phyloP scores from a whole-genome alignment of 108 stramenopile genomes.

The Skeletonema menzelii region DNA sequence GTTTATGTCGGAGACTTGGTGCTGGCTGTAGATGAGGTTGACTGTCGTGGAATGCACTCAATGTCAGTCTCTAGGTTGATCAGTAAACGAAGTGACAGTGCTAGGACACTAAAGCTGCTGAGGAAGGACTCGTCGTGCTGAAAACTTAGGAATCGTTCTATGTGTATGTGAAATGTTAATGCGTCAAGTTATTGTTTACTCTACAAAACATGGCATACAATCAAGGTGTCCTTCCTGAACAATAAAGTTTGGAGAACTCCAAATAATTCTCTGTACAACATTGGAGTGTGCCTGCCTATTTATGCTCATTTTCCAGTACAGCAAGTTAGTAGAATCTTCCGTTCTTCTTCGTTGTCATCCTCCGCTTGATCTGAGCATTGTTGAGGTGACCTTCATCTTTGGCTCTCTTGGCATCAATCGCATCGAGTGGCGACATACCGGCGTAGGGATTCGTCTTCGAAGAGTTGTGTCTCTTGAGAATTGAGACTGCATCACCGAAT shows the following conservation, averaged over 20 bases:
- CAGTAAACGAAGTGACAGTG: conserved; percentile 34
- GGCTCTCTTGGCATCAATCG: conserved; percentile 31
- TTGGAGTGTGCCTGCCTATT: neutral
- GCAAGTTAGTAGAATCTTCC: conserved; percentile 16
- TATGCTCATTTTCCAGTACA: neutral
- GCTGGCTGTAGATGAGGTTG: conserved; percentile 79
- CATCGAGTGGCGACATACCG: conserved; percentile 27
- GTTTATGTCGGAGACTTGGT: conserved; percentile 79
- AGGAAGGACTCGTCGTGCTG: neutral
- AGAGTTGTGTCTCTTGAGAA: conserved; percentile 9
- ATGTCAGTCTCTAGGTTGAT: conserved; percentile 79
- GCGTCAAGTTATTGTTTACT: neutral
- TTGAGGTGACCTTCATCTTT: conserved; percentile 35
- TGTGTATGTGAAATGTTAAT: neutral
- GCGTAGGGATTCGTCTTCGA: neutral
- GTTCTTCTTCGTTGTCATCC: conserved; percentile 38
- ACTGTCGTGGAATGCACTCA: conserved; percentile 80
- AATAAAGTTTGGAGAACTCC: neutral
- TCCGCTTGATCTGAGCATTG: conserved; percentile 35
- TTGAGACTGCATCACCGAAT: neutral
- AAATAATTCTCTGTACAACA: neutral
- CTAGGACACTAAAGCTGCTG: conserved; percentile 25
- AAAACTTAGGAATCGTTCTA: neutral
- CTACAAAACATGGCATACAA: neutral
- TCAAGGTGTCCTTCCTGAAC: neutral